Evolutionary conservation across 371 early-diverging fungal species (phyloP).

Genomic region (Sporodiniella umbellata): DNA sequence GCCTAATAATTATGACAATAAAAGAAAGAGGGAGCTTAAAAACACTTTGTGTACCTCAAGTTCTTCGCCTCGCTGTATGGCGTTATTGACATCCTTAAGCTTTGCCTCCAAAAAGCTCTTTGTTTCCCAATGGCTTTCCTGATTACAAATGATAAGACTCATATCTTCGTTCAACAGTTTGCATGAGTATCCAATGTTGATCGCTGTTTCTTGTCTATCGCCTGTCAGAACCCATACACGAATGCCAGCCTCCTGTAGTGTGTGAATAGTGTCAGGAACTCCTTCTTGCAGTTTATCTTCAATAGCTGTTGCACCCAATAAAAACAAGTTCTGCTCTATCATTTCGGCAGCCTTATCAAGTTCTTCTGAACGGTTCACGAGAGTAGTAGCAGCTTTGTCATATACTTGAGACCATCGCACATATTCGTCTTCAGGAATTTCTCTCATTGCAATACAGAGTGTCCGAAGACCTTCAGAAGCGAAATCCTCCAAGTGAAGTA

Average conservation of each 20-base stretch:
- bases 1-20: not conserved
- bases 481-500: constrained; percentile 81
- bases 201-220: constrained; percentile 91
- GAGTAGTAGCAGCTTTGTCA: constrained; percentile 85
- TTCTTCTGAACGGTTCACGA: constrained; percentile 84
- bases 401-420: constrained; percentile 78
- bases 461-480: constrained; percentile 93
- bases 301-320: constrained; percentile 97
- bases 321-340: constrained; percentile 89
- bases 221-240: constrained; percentile 97
- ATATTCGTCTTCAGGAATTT: constrained; percentile 88
- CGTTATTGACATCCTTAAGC: constrained; percentile 64
- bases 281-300: constrained; percentile 99
- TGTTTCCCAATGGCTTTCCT: constrained; percentile 76
- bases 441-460: constrained; percentile 91
- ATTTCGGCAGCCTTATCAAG: constrained; percentile 90
- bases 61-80: constrained; percentile 54
- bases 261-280: constrained; percentile 95
- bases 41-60: constrained; percentile 44
- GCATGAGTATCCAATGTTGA: constrained; percentile 92
- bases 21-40: not conserved
- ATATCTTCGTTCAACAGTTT: constrained; percentile 85
- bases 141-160: constrained; percentile 81
- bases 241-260: constrained; percentile 92
- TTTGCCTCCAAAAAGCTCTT: constrained; percentile 75